These are phyloP conservation scores for Cladorrhinum samala DNA, from an alignment of 495 filamentous ascomycete species.

Conservation along the genomic window DNA sequence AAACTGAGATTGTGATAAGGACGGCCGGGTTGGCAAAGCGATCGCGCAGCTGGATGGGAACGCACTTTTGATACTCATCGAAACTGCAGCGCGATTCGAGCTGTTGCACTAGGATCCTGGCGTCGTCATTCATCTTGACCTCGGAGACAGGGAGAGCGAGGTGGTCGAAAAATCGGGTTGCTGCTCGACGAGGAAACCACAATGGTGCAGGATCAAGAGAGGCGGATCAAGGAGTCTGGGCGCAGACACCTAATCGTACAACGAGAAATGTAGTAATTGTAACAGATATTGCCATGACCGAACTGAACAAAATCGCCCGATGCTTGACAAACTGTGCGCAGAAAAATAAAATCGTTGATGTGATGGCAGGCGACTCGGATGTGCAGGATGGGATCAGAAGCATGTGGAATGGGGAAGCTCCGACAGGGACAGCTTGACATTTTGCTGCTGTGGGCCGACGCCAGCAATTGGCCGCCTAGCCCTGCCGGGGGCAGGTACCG, in stretches of 20 bases:
- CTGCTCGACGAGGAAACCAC: neutral
- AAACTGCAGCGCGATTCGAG: conserved; percentile 19
- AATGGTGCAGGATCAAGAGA: too few species aligned
- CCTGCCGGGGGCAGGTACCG: neutral
- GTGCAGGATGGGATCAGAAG: neutral
- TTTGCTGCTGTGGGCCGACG: neutral
- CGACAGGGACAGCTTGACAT: conserved; percentile 7
- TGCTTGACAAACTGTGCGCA: neutral
- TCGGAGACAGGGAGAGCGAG: neutral
- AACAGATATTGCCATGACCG: neutral
- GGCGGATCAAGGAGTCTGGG: too few species aligned
- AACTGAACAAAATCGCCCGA: neutral
- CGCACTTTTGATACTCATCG: conserved; percentile 15
- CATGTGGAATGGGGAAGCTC: neutral
- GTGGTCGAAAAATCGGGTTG: neutral
- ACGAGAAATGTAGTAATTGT: neutral
- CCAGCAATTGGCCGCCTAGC: conserved; percentile 9
- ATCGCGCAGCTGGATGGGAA: conserved; percentile 20
- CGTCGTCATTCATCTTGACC: conserved; percentile 22
- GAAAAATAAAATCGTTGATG: conserved; percentile 1
- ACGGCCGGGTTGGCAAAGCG: conserved; percentile 29
- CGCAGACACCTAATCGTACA: neutral
- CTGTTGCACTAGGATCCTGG: conserved; percentile 22
- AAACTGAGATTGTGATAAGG: conserved; percentile 32
- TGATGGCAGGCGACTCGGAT: neutral